Conservation (phyloP, 2,329 filamentous ascomycete genomes). For the Plectosphaerella sp. region DNA sequence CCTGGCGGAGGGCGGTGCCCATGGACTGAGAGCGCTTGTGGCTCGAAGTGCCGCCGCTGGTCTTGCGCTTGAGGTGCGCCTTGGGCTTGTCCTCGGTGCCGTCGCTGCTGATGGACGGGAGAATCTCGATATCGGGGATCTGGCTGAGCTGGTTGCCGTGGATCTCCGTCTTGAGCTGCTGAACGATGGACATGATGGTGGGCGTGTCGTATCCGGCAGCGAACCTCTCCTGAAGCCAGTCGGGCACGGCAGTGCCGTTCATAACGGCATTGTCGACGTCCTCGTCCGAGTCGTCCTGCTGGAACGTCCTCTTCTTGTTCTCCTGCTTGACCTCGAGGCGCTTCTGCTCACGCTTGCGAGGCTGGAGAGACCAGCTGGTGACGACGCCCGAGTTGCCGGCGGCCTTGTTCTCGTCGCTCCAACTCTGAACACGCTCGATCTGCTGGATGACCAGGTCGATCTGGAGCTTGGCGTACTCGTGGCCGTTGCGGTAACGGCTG, state of each 20-base stretch:
- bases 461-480: constrained; percentile 57
- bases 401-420: constrained; percentile 49
- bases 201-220: constrained; percentile 42
- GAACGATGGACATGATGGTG: constrained; percentile 43
- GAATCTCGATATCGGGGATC: constrained; percentile 55
- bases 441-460: constrained; percentile 60
- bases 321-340: constrained; percentile 41
- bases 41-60: constrained; percentile 5
- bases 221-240: constrained; percentile 43
- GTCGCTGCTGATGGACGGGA: constrained; percentile 45
- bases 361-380: constrained; percentile 55
- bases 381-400: constrained; percentile 38
- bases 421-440: constrained; percentile 57
- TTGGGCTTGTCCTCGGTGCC: constrained; percentile 21
- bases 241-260: constrained; percentile 37
- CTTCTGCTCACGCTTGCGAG: constrained; percentile 61
- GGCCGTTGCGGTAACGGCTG: constrained; percentile 61
- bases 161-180: constrained; percentile 40
- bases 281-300: constrained; percentile 21
- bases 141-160: constrained; percentile 33
- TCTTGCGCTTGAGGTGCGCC: constrained; percentile 19
- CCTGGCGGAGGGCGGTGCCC: constrained; percentile 17
- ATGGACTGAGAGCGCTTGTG: constrained; percentile 31
- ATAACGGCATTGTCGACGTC: constrained; percentile 23
- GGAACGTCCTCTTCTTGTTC: constrained; percentile 22